Evolutionary conservation across 2,329 filamentous ascomycete species (phyloP), one percentile per base, ranked within the genome.

Genomic region (Chrysoporthe deuterocubensis): DNA sequence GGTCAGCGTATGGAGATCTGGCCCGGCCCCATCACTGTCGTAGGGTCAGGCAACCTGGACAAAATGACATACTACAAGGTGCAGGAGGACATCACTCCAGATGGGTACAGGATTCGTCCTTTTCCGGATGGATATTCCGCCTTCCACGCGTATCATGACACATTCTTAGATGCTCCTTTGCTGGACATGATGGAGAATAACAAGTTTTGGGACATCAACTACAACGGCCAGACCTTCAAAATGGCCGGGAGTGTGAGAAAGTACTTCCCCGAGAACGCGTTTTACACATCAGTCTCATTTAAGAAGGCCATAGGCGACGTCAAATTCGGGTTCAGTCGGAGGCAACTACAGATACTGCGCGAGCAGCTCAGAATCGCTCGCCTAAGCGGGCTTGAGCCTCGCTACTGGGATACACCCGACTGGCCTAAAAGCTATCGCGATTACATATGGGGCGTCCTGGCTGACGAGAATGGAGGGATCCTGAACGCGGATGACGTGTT

Each of bases 151-250:
- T 52, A 52, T 26, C 50, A 52, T 13, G 50, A 52, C 11, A 52
- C 50, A 13, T 52, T 52, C 50, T 21, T 52, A 3, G 50, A 52
- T 21, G 50, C 50, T 21, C 50, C 50, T 6, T 26, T 52, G 21
- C 50, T 52, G 50, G 50, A 52, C 50, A 52, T 52, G 50, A 52
- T 32, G 50, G 6, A 52, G 50, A n/a, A 52, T 13, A 52, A 52
- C 9, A n/a, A 4, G 9, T 32, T 32, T 21, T 52, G 50, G 50
- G 50, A 52, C 11, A 11, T 52, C 3, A n/a, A 52, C 50, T 4
- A 4, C 11, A 52, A 52, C 50, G 50, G 50, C 3, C 9, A 32
- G 50, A 16, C 50, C n/a, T 32, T 32, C 13, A n/a, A n/a, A 21
- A 14, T 52, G 21, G 50, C 21, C 11, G 50, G 50, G 21, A 9